Base-by-base conservation (phyloP, 2,329 filamentous ascomycete species). In the Beauveria varroae region DNA sequence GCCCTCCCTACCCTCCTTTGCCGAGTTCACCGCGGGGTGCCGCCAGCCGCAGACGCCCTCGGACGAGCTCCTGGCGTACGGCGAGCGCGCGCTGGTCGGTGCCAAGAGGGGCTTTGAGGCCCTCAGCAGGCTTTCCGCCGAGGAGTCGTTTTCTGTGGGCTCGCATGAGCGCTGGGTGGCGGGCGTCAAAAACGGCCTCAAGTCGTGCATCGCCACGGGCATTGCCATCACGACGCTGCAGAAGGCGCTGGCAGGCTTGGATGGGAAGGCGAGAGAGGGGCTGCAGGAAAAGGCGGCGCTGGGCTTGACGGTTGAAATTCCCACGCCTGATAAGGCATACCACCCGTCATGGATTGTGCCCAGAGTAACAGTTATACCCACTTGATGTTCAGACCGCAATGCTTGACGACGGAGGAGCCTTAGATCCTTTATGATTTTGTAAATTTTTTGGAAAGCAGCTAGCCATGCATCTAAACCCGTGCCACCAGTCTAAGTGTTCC, bases 191-290 rank as follows among this genome's bases (percentile, higher is more conserved):
- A 80, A 83, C 63, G 81, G 81, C 10, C 78, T 89, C 67, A 86
- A 85, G 68, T 84, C 88, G n/a, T 88, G 86, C 65, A 91, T 93
- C 63, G 85, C 85, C 9, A 80, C 87, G 1, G 85, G 84, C 6
- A 81, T 92, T 64, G 84, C 86, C 0, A 80, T 90, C 49, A 79
- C 80, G 26, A 79, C 78, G 1, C 71, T 89, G 53, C 82, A 81
- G 67, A 88, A 85, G 70, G 81, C 80, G 2, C 67, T 87, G 9
- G 26, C 54, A 12, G 49, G 16, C 4, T 16, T 43, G 40, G 26
- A 9, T 5, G 40, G 1, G 40, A 18, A 22, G 14, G 20, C 26
- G 12, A 56, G 67, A 57, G 41, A 43, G 20, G 57, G 22, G 34
- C 47, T 22, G 14, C 14, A 10, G 9, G 7, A 40, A 20, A 49